Base-by-base conservation (phyloP, 208 protist species). In the Leishmania martiniquensis region DNA sequence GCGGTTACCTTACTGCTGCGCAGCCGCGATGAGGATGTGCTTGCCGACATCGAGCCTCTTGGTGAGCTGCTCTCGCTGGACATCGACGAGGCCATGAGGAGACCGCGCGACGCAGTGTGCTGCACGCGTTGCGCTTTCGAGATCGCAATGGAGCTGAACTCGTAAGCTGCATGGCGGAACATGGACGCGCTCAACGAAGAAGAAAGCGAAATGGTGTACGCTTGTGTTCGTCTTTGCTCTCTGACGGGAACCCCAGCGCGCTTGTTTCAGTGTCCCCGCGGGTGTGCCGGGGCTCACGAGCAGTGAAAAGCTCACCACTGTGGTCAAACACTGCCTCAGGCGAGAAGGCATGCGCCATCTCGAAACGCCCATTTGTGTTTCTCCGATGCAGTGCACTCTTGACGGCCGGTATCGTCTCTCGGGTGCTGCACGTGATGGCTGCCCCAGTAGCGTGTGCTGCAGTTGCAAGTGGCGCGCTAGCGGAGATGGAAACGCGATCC, bases 51-150 rank as follows among this genome's bases (percentile, higher is more conserved):
- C 34, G 72, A 83, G 44, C 73, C 86, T 42, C 65, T 90, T 10
- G 63, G 75, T 10, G 76, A 85, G 65, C 60, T 92, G 44, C 65
- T 90, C 37, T 55, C 84, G 12, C 75, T 86, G 22, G 88, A 92
- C 47, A 77, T 89, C 25, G 82, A 90, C 45, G 59, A 77, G n/a
- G 85, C 85, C 65, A 80, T 83, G 57, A 83, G 81, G 76, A 57
- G 39, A 7, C 67, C 71, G 69, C 76, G 60, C 69, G 69, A 80
- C 49, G 47, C 76, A 34, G 57, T 69, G 17, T 55, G 67, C 20
- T 80, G 70, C 32, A 62, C 75, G 7, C 60, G 76, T 25, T 69
- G 76, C 70, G 57, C 69, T 25, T 34, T 49, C 25, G 76, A 62
- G 2, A 63, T 75, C 9, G 77, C 69, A 22, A 76, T 68, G 70